These are phyloP conservation scores for Epichloe glyceriae DNA, from an alignment of 2,329 filamentous ascomycete genomes.

Conservation along the genomic window DNA sequence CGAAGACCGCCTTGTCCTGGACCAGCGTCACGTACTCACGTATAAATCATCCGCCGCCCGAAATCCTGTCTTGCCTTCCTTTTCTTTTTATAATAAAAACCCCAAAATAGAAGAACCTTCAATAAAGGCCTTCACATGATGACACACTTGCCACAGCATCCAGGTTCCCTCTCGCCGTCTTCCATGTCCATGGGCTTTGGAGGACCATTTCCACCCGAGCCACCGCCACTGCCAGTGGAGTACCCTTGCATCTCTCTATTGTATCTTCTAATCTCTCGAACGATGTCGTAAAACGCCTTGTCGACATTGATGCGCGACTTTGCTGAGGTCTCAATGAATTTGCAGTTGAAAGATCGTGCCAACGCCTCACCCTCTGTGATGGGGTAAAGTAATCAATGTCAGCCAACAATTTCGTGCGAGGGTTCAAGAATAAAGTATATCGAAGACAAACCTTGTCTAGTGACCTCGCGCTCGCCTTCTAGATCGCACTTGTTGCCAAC, in stretches of 20 bases:
- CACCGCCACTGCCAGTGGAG: conserved; percentile 54
- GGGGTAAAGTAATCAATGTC: conserved; percentile 2
- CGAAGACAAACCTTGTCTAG: conserved; percentile 62
- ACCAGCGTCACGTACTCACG: background rate
- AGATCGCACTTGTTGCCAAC: conserved; percentile 99
- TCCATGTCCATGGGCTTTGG: conserved; percentile 68
- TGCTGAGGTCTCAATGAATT: conserved; percentile 97
- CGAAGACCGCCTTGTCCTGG: background rate
- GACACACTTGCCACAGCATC: conserved; percentile 77
- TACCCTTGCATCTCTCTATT: conserved; percentile 97
- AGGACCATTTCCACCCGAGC: conserved; percentile 47
- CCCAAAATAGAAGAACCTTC: background rate
- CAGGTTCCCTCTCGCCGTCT: conserved; percentile 51
- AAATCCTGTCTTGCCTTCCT: background rate
- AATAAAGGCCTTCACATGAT: conserved; percentile 54
- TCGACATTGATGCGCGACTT: conserved; percentile 98
- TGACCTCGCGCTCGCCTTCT: conserved; percentile 81
- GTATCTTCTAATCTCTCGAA: conserved; percentile 93
- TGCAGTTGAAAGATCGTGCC: conserved; percentile 81
- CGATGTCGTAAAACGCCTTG: conserved; percentile 96
- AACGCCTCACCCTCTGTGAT: conserved; percentile 73
- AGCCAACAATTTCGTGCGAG: background rate
- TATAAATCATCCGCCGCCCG: background rate
- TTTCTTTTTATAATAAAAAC: background rate
- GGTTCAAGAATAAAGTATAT: background rate